Evolutionary conservation across 1,284 basidiomycete genomes (phyloP), one percentile per base, ranked within the genome.

Genomic region (Moesziomyces antarcticus): DNA sequence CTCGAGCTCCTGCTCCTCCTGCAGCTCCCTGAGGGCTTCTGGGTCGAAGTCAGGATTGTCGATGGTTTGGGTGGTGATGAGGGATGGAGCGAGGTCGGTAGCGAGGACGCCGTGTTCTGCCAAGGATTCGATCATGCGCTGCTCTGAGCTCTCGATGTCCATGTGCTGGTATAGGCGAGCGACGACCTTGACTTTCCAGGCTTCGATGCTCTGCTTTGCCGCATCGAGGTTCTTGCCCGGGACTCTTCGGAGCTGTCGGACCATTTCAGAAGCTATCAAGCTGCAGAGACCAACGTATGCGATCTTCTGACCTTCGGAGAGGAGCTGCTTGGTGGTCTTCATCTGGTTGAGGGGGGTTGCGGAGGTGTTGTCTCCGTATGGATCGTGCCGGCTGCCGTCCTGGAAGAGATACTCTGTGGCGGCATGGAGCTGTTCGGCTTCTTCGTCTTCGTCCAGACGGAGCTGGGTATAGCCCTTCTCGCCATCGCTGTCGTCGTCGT

Each of bases 201-300:
- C 62, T 7, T 80, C 76, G 42, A 73, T 70, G 55, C 75, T 82
- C 16, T 72, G 54, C 33, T 71, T 74, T 22, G 76, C 78, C 0
- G 25, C 37, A 1, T 71, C 60, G 22, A 75, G 65, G 41, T 72
- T 73, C 27, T 78, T 76, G 35, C 77, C 80, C 0, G 78, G 78
- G 0, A 80, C 71, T 43, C 79, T 49, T 14, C 57, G 50, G 4
- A 80, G 45, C 50, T 63, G 61, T 5, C 64, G 65, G 20, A 82
- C 72, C 57, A 84, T 70, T 4, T 82, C 68, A 52, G 75, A 66
- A 7, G 78, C 79, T 33, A 72, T 61, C 33, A 83, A 73, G 47
- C 79, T 79, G 72, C 79, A 81, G 8, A 84, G 66, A 20, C 82
- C 82, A 3, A 83, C 82, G 46, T 84, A 84, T 9, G 82, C 82